Evolutionary conservation across 2,329 filamentous ascomycete species (phyloP).

Genomic region (Scytalidium lignicola): DNA sequence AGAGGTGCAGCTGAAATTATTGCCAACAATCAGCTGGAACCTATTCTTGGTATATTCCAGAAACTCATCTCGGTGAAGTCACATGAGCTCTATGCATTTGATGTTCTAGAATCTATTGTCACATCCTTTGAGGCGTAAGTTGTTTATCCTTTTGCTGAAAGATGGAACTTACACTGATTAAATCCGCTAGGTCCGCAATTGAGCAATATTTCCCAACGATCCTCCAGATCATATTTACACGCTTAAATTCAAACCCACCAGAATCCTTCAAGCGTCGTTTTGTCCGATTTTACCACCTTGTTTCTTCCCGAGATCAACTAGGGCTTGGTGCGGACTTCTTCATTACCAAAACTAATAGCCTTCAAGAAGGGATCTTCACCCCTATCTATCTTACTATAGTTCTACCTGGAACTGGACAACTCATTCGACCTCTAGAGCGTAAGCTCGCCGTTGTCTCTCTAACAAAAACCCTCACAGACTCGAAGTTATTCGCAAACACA

Average conservation of each 20-base stretch:
- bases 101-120: constrained; percentile 79
- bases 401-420: constrained; percentile 81
- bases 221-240: constrained; percentile 73
- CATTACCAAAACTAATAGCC: constrained; percentile 73
- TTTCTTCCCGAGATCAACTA: constrained; percentile 64
- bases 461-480: constrained; percentile 86
- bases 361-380: constrained; percentile 76
- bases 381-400: constrained; percentile 84
- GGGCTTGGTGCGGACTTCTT: constrained; percentile 93
- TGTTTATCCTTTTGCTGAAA: constrained; percentile 4
- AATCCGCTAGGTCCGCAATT: constrained; percentile 49
- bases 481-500: constrained; percentile 72
- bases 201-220: constrained; percentile 55
- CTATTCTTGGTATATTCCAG: constrained; percentile 93
- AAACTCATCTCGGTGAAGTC: constrained; percentile 63
- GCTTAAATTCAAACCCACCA: constrained; percentile 55
- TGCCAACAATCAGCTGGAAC: constrained; percentile 75
- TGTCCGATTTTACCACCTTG: constrained; percentile 88
- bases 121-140: constrained; percentile 65
- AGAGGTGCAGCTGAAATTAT: constrained; percentile 69
- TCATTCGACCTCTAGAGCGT: constrained; percentile 81
- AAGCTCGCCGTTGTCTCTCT: constrained; percentile 92
- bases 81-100: constrained; percentile 74
- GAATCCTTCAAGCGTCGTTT: constrained; percentile 85
- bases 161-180: constrained; percentile 16